Conservation (phyloP, 2,329 filamentous ascomycete species). For the Dothideomycetes sp. region DNA sequence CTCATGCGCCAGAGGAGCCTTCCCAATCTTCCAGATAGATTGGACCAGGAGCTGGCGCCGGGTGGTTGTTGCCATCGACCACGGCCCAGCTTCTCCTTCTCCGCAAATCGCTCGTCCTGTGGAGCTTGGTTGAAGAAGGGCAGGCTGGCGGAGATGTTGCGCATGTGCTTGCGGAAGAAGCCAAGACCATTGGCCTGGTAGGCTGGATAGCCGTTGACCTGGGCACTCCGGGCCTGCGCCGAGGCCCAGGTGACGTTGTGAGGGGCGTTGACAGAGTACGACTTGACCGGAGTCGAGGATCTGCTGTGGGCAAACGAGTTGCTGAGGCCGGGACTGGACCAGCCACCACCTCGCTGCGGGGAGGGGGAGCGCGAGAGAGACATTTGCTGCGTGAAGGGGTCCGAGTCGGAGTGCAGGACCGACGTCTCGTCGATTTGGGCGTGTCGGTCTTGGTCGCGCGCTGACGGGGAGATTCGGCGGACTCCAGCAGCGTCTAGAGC, state of each 20-base stretch:
- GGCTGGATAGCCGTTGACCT: constrained; percentile 63
- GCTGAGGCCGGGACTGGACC: constrained; percentile 71
- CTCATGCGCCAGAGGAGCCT: constrained; percentile 54
- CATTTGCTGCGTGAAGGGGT: constrained; percentile 40
- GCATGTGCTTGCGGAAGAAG: constrained; percentile 78
- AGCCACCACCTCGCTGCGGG: constrained; percentile 72
- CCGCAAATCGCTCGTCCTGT: constrained; percentile 41
- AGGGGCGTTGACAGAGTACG: constrained; percentile 42
- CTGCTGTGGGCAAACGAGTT: constrained; percentile 37
- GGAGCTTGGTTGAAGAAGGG: constrained; percentile 56
- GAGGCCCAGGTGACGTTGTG: constrained; percentile 67
- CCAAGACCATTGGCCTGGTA: constrained; percentile 70
- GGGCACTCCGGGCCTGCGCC: constrained; percentile 64
- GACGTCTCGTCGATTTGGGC: background rate
- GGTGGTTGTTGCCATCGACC: constrained; percentile 41
- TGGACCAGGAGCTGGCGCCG: constrained; percentile 22
- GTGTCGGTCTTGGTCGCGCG: background rate
- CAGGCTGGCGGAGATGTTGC: constrained; percentile 66
- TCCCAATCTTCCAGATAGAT: constrained; percentile 26
- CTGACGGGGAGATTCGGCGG: background rate
- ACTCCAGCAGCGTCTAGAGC: background rate
- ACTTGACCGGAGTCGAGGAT: constrained; percentile 15
- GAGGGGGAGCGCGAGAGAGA: constrained; percentile 80
- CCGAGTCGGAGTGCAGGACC: background rate
- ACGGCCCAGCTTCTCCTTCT: constrained; percentile 66